Evolutionary conservation across 2,329 filamentous ascomycete genomes (phyloP).

Genomic region (Daldinia sp.): DNA sequence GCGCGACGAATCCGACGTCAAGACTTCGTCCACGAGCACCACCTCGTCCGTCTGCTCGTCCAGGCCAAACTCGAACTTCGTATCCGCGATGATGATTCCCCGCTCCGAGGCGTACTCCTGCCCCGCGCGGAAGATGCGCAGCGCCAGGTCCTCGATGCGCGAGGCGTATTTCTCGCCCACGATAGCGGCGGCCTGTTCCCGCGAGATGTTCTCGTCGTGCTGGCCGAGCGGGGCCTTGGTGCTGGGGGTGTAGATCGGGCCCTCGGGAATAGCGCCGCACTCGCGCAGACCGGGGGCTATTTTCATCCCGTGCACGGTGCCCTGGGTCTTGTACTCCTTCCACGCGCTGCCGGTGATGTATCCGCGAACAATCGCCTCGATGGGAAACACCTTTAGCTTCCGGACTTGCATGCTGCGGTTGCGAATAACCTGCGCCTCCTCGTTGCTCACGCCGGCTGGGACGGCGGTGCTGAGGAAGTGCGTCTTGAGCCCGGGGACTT

Average conservation of each 20-base stretch:
- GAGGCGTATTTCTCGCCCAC: constrained; percentile 71
- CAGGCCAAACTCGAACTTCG: constrained; percentile 60
- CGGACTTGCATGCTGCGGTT: constrained; percentile 81
- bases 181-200: constrained; percentile 68
- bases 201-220: constrained; percentile 86
- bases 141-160: constrained; percentile 69
- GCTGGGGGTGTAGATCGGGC: constrained; percentile 77
- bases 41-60: constrained; percentile 71
- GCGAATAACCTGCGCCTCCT: constrained; percentile 61
- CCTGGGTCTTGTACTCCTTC: constrained; percentile 74
- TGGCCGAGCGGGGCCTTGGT: constrained; percentile 84
- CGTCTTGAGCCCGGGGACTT: constrained; percentile 58
- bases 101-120: constrained; percentile 69
- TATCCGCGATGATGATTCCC: constrained; percentile 70
- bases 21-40: constrained; percentile 82
- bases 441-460: constrained; percentile 46
- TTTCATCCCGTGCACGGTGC: constrained; percentile 81
- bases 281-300: constrained; percentile 74
- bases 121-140: constrained; percentile 70
- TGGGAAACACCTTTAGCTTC: constrained; percentile 75
- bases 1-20: constrained; percentile 80
- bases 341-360: constrained; percentile 89
- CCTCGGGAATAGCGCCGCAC: constrained; percentile 71
- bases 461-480: constrained; percentile 55
- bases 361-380: constrained; percentile 87